A percentile compares a stretch with the other conserved stretches of the same genome.
Evolutionary conservation across 306 rosid genomes (phyloP).

Genomic region (Castanospermum australe): DNA sequence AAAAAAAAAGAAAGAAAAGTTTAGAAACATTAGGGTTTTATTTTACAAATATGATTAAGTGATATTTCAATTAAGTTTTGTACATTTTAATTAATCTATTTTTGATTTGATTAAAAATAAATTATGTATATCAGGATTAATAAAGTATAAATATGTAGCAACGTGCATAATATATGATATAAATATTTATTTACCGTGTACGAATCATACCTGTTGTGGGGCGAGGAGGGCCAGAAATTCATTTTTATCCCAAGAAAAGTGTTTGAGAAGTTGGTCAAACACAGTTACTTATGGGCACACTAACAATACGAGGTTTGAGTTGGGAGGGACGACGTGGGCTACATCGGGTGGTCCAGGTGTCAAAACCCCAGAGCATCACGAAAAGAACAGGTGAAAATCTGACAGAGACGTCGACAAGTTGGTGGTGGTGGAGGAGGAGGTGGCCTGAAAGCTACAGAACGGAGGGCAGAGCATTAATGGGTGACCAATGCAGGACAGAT

Average conservation of each 20-base stretch:
- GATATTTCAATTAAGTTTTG: too few species aligned
- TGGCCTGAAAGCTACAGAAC: constrained; percentile 30
- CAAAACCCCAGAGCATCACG: constrained; percentile 29
- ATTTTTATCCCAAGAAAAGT: background rate
- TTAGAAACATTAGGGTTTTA: too few species aligned
- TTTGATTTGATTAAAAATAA: too few species aligned
- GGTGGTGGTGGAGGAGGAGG: background rate
- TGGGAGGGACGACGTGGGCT: background rate
- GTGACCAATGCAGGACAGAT: background rate
- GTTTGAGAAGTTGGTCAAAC: constrained; percentile 11
- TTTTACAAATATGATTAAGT: too few species aligned
- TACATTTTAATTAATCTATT: too few species aligned
- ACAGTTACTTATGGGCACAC: background rate
- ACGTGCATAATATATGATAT: too few species aligned
- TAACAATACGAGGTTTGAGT: constrained; percentile 14
- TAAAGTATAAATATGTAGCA: too few species aligned
- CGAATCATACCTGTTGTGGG: too few species aligned
- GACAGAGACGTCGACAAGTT: background rate
- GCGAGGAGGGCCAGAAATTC: background rate
- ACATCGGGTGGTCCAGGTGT: constrained; percentile 37
- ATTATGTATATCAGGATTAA: too few species aligned
- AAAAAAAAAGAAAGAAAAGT: too few species aligned
- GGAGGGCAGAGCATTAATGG: background rate
- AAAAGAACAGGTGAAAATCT: constrained; percentile 18
- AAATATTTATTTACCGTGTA: too few species aligned